A percentile compares a stretch with the other conserved stretches of the same genome.
These are phyloP conservation scores for Jasminum sambac DNA, from an alignment of 257 asterid genomes.

Conservation along the genomic window DNA sequence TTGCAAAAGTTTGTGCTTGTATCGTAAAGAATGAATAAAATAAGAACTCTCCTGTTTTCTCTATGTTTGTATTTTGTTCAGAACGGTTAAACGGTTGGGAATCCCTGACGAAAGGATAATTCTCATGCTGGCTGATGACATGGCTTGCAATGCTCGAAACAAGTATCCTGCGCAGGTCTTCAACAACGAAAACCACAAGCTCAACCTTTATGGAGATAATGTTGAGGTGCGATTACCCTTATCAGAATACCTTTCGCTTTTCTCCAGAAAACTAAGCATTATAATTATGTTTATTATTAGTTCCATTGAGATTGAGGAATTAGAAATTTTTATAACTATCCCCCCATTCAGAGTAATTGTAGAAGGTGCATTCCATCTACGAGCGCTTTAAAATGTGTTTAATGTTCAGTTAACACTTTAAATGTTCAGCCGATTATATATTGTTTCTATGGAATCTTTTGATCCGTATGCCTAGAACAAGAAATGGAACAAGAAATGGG, in stretches of 20 bases:
- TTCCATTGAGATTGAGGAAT: constrained; percentile 7
- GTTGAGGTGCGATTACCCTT: constrained; percentile 67
- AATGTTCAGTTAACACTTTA: constrained; percentile 1
- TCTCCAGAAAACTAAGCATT: not conserved
- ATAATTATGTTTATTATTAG: not conserved
- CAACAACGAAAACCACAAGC: constrained; percentile 91
- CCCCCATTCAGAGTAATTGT: constrained; percentile 12
- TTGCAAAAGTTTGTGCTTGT: not conserved
- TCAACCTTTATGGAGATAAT: constrained; percentile 91
- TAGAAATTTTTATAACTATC: constrained; percentile 6
- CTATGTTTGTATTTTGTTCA: constrained; percentile 29
- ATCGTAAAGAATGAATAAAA: not conserved
- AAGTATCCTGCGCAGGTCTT: constrained; percentile 98
- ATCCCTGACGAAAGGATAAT: constrained; percentile 99
- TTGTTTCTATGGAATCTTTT: not conserved
- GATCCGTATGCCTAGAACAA: not conserved
- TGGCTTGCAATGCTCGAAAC: constrained; percentile 98
- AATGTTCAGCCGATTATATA: not conserved
- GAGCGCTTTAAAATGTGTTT: not conserved
- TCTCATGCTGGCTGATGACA: constrained; percentile 97
- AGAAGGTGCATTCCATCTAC: constrained; percentile 1
- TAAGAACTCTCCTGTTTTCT: not conserved
- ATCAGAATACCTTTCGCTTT: not conserved
- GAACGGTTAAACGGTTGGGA: constrained; percentile 96
- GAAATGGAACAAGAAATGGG: not conserved